Conservation (phyloP, 2,329 filamentous ascomycete species). For the Nemania abortiva region DNA sequence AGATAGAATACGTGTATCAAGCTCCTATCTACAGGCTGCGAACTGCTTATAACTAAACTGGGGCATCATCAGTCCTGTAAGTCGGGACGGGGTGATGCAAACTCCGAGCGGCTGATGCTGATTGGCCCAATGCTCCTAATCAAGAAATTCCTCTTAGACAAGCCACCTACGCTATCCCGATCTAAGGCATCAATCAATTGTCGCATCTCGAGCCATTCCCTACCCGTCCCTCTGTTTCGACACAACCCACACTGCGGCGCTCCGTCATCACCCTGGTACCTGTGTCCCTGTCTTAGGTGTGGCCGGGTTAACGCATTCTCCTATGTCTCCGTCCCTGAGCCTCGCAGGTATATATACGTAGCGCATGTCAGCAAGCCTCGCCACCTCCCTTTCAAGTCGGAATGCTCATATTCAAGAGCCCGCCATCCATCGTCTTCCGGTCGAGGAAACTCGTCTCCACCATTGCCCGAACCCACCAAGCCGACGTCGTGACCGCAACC, state of each 20-base stretch:
- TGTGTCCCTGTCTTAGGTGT: constrained; percentile 3
- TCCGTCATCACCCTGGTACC: constrained; percentile 30
- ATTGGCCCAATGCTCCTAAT: constrained; percentile 20
- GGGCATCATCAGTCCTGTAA: neutral
- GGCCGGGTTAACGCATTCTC: constrained; percentile 32
- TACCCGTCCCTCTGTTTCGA: neutral
- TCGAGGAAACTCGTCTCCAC: constrained; percentile 56
- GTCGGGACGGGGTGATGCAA: constrained; percentile 35
- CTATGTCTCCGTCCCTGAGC: constrained; percentile 42
- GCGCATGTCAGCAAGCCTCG: constrained; percentile 42
- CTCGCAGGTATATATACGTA: constrained; percentile 45
- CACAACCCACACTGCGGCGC: constrained; percentile 8
- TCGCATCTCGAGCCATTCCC: neutral
- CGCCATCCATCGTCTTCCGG: constrained; percentile 56
- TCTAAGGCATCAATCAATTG: neutral
- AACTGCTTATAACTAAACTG: constrained; percentile 19
- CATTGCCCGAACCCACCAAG: constrained; percentile 47
- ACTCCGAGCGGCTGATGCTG: constrained; percentile 21
- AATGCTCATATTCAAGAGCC: constrained; percentile 65
- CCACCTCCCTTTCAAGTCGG: constrained; percentile 50
- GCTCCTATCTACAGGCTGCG: neutral
- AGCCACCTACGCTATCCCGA: neutral
- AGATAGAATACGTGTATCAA: constrained; percentile 3
- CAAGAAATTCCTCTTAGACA: constrained; percentile 10
- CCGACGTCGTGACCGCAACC: constrained; percentile 32